These are phyloP conservation scores for Neonectria coccinea DNA, from an alignment of 2,329 filamentous ascomycete species.

Conservation along the genomic window DNA sequence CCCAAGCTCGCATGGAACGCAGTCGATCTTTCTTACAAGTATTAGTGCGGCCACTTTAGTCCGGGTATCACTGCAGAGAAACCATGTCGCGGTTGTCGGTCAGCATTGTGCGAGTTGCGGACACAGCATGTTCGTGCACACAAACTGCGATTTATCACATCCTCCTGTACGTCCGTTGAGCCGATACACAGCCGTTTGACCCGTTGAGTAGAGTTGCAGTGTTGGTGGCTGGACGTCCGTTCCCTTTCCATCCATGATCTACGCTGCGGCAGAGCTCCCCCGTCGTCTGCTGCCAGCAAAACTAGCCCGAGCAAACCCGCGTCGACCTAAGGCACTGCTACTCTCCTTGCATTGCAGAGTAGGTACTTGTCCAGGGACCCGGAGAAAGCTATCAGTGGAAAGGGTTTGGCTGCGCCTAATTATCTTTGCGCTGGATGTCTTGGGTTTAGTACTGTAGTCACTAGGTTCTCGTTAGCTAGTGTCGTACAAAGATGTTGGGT, in stretches of 20 bases:
- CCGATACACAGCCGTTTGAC: slow-evolving; percentile 19
- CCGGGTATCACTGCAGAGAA: not conserved
- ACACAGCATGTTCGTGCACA: slow-evolving; percentile 11
- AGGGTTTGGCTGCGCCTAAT: slow-evolving; percentile 1
- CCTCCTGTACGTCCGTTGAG: slow-evolving; percentile 10
- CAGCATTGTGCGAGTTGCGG: slow-evolving; percentile 16
- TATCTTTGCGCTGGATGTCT: not conserved
- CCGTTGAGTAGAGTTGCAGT: slow-evolving; percentile 12
- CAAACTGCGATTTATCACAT: slow-evolving; percentile 10
- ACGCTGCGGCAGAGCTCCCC: not conserved
- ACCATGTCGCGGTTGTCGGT: not conserved
- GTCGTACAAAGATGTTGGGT: not conserved
- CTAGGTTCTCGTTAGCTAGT: not conserved
- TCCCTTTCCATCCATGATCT: not conserved
- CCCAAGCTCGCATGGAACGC: not conserved
- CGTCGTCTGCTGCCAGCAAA: not conserved
- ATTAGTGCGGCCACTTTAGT: not conserved
- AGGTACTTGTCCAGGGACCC: not conserved
- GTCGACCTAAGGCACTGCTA: not conserved
- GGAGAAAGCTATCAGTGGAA: not conserved
- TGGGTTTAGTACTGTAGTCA: not conserved
- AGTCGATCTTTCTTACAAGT: not conserved
- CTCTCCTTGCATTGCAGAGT: slow-evolving; percentile 5
- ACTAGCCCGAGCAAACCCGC: not conserved
- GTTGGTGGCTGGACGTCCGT: slow-evolving; percentile 1